phyloP scores from a whole-genome alignment of 2,329 filamentous ascomycete genomes.

The Colletotrichum australisinense region DNA sequence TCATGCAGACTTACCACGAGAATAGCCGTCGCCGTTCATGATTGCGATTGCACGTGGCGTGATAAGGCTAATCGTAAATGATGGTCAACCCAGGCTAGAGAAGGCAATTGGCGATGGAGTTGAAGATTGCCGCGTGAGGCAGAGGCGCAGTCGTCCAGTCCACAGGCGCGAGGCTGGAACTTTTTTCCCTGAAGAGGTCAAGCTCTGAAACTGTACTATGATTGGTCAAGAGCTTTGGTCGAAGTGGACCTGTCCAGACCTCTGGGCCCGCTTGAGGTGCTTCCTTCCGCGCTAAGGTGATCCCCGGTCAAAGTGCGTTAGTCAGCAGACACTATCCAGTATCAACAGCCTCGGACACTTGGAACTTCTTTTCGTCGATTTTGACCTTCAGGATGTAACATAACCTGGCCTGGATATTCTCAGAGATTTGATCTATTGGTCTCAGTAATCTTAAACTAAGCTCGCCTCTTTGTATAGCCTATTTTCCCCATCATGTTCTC shows the following conservation, averaged over 20 bases:
- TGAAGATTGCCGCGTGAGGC: slow-evolving; percentile 27
- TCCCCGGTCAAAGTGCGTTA: not conserved
- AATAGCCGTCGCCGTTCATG: slow-evolving; percentile 38
- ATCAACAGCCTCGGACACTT: not conserved
- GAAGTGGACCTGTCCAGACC: not conserved
- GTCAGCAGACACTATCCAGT: not conserved
- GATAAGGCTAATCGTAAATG: slow-evolving; percentile 17
- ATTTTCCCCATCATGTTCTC: not conserved
- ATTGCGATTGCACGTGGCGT: slow-evolving; percentile 22
- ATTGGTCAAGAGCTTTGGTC: slow-evolving; percentile 18
- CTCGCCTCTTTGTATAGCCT: not conserved
- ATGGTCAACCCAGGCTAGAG: slow-evolving; percentile 18
- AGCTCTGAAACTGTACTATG: slow-evolving; percentile 22
- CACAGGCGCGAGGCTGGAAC: slow-evolving; percentile 36
- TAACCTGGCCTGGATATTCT: not conserved
- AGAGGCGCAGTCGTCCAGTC: slow-evolving; percentile 23
- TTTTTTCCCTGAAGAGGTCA: slow-evolving; percentile 34
- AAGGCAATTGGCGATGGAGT: slow-evolving; percentile 16
- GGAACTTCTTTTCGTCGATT: not conserved
- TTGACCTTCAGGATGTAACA: not conserved
- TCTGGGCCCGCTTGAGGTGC: slow-evolving; percentile 6
- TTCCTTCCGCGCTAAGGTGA: slow-evolving; percentile 3
- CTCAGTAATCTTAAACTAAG: not conserved
- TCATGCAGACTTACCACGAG: slow-evolving; percentile 33
- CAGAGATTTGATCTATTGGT: not conserved